Conservation (phyloP, 2,329 filamentous ascomycete genomes). For the Penicillium sp. region DNA sequence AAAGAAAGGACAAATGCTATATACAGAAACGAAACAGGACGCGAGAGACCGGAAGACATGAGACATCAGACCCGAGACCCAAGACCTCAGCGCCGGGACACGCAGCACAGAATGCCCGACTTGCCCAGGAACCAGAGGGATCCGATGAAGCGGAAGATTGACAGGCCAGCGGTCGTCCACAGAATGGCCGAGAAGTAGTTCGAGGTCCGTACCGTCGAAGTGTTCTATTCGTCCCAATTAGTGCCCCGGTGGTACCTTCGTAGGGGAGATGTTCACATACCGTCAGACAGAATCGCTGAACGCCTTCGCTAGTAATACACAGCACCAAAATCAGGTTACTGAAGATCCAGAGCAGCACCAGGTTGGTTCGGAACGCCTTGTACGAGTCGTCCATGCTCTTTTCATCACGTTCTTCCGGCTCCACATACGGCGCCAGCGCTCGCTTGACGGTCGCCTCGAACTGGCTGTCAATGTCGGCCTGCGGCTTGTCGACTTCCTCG, state of each 20-base stretch:
- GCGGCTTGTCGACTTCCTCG: slow-evolving; percentile 90
- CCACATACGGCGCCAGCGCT: slow-evolving; percentile 74
- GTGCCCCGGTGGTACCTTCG: neutral
- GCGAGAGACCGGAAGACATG: neutral
- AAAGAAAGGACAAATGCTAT: slow-evolving; percentile 10
- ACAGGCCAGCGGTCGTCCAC: slow-evolving; percentile 78
- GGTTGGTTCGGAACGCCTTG: slow-evolving; percentile 95
- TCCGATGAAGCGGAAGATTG: slow-evolving; percentile 80
- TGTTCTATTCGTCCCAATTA: slow-evolving; percentile 45
- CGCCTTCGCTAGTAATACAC: slow-evolving; percentile 78
- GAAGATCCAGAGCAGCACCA: slow-evolving; percentile 89
- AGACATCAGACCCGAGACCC: neutral
- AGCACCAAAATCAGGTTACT: slow-evolving; percentile 81
- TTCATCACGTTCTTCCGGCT: slow-evolving; percentile 68
- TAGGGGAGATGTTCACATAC: slow-evolving; percentile 53
- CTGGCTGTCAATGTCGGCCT: slow-evolving; percentile 94
- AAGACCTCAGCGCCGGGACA: slow-evolving; percentile 62
- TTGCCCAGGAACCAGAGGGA: slow-evolving; percentile 89
- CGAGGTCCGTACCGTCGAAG: slow-evolving; percentile 67
- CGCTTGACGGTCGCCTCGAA: slow-evolving; percentile 94
- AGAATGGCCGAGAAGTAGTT: slow-evolving; percentile 86
- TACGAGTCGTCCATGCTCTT: slow-evolving; percentile 93
- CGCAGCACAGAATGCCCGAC: slow-evolving; percentile 93
- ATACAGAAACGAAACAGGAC: slow-evolving; percentile 10
- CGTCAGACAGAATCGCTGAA: slow-evolving; percentile 74